Base-by-base conservation (phyloP, 768 basidiomycete species). In the Podaxis sp. region DNA sequence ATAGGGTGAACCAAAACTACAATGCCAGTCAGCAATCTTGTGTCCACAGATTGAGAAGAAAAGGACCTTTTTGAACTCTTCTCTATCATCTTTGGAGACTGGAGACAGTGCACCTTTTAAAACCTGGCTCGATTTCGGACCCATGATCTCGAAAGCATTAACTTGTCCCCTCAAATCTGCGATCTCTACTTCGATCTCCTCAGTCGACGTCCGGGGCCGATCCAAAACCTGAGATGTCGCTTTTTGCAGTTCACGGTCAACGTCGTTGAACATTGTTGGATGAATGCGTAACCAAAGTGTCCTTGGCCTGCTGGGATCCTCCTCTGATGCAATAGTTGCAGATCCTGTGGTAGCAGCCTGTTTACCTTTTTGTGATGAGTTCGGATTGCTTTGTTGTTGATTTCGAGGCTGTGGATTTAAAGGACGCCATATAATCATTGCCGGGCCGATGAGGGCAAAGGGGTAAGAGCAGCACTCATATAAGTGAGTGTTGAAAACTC, bases 61-160 rank as follows among this genome's bases (percentile, higher is more conserved):
- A 57, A 68, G 30, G 55, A 89, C 91, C 80, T 87, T 79, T 61
- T 77, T 80, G 60, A 90, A 88, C 11, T 87, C 87, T 39, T 73
- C 74, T 48, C 85, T 76, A 2, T 80, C 73, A 48, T 87, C 82
- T 5, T 78, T 75, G 3, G 75, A 70, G 12, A 79, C 76, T 6
- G 84, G 84, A 22, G 76, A 81, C 51, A 91, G 69, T 1, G 83
- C 85, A 26, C 89, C 88, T 68, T 83, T 86, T 56, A 90, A 73
- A 11, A 95, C 84, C 70, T 91, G 89, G 59, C 82, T 92, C 0
- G 91, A 81, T 70, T 87, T 90, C 2, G 93, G 93, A 2, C 96
- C 96, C 80, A 91, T 90, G 38, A 98, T 84, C 72, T 99, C 96
- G 68, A 96, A 96, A 4, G 87, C 80, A 64, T 91, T 92, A 48